These are phyloP conservation scores for Trichosporon faecale DNA, from an alignment of 1,284 basidiomycete species.

Conservation along the genomic window DNA sequence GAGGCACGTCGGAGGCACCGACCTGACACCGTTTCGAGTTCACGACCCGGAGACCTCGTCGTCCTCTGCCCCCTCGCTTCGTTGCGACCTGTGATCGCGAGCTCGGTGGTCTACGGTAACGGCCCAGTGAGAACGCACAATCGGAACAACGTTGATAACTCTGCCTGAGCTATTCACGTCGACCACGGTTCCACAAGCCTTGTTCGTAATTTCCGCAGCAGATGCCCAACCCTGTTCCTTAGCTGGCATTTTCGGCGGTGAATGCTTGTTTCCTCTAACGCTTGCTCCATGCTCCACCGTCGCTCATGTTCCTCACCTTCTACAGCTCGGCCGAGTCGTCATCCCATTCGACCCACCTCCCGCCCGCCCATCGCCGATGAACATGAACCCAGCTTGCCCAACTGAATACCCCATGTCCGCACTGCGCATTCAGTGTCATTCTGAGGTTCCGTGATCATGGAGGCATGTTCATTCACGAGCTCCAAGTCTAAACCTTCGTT, in stretches of 20 bases:
- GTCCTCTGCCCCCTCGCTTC: not conserved
- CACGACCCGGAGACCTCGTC: not conserved
- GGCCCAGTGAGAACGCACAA: not conserved
- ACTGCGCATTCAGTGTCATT: not conserved
- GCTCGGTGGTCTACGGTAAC: too few species aligned
- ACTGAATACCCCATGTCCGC: not conserved
- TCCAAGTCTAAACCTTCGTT: not conserved
- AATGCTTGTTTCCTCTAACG: not conserved
- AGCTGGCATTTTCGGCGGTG: not conserved
- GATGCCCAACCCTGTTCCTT: not conserved
- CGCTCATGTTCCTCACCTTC: not conserved
- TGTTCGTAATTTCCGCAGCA: not conserved
- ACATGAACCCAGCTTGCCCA: not conserved
- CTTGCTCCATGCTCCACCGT: not conserved
- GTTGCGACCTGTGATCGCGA: not conserved
- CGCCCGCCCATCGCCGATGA: not conserved
- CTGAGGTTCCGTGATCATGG: not conserved
- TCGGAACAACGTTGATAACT: slow-evolving; percentile 8
- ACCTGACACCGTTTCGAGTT: not conserved
- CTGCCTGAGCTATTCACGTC: not conserved
- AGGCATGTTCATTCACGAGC: not conserved
- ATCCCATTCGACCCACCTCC: not conserved
- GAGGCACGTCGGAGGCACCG: not conserved
- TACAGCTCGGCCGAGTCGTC: not conserved
- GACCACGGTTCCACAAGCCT: not conserved